phyloP scores from a whole-genome alignment of 83 land plant species.

The Diphasiastrum complanatum region DNA sequence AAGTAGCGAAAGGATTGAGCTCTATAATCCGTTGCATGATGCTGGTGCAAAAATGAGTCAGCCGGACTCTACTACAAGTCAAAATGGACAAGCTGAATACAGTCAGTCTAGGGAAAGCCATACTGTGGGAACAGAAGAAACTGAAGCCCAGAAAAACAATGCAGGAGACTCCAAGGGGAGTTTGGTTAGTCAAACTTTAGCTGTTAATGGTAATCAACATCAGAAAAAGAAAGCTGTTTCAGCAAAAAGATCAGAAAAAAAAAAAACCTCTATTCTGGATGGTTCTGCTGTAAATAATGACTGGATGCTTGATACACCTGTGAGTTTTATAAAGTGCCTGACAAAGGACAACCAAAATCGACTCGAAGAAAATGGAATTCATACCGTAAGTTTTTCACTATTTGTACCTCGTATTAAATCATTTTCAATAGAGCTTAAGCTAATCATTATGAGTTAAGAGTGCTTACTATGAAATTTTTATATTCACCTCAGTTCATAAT shows the following conservation, averaged over 20 bases:
- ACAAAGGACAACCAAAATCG: conserved; percentile 20
- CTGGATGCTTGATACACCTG: conserved; percentile 33
- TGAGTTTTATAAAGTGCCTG: conserved; percentile 25
- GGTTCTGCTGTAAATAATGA: conserved; percentile 16
- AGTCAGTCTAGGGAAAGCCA: neutral
- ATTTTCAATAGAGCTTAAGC: neutral
- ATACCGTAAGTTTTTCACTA: conserved; percentile 23
- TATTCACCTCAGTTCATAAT: neutral
- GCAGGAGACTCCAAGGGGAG: neutral
- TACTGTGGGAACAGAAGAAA: neutral
- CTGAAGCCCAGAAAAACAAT: neutral
- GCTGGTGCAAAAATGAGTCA: neutral
- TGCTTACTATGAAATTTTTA: neutral
- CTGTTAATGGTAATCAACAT: neutral
- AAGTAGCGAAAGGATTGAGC: conserved; percentile 32
- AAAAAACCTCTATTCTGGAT: conserved; percentile 1
- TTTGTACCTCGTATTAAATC: neutral
- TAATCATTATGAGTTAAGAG: neutral
- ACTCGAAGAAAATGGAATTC: conserved; percentile 33
- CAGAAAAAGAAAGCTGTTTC: neutral
- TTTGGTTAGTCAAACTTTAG: neutral
- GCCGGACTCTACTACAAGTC: conserved; percentile 1
- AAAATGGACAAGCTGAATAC: neutral
- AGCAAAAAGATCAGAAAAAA: neutral
- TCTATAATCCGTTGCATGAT: conserved; percentile 6